Conservation (phyloP, 2,329 filamentous ascomycete species). For the Incumbomyces lentus region DNA sequence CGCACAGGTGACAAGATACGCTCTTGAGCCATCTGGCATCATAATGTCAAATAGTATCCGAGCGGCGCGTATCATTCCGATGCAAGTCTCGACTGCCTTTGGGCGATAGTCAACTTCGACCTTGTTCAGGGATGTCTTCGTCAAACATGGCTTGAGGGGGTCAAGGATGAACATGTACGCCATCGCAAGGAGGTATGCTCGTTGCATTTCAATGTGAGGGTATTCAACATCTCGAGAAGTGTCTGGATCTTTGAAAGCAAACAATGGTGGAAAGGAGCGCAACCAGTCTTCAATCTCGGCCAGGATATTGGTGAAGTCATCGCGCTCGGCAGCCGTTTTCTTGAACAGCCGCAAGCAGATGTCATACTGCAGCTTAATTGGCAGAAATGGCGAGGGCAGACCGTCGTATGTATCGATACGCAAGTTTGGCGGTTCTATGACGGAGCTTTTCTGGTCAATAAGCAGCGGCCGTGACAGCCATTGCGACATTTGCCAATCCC, state of each 20-base stretch:
- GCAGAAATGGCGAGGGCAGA: slow-evolving; percentile 34
- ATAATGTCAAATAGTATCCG: slow-evolving; percentile 36
- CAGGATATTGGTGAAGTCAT: slow-evolving; percentile 21
- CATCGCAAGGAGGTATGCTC: slow-evolving; percentile 37
- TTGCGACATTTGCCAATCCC: slow-evolving; percentile 41
- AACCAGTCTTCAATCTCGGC: slow-evolving; percentile 36
- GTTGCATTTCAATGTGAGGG: slow-evolving; percentile 38
- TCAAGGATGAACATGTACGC: slow-evolving; percentile 37
- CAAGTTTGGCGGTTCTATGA: slow-evolving; percentile 32
- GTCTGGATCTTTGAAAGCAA: slow-evolving; percentile 33
- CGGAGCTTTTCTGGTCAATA: slow-evolving; percentile 32
- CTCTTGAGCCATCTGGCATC: slow-evolving; percentile 34
- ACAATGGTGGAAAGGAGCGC: slow-evolving; percentile 33
- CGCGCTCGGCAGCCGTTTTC: slow-evolving; percentile 9
- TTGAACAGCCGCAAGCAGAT: slow-evolving; percentile 26
- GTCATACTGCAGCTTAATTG: slow-evolving; percentile 33
- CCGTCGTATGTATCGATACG: slow-evolving; percentile 28
- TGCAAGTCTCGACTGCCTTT: slow-evolving; percentile 35
- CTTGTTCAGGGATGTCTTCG: slow-evolving; percentile 24
- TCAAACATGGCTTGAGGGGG: slow-evolving; percentile 39
- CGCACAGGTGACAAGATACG: slow-evolving; percentile 40
- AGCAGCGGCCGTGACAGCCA: slow-evolving; percentile 36
- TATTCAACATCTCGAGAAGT: slow-evolving; percentile 31
- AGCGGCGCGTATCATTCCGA: slow-evolving; percentile 35
- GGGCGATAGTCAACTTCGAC: slow-evolving; percentile 31